Evolutionary conservation across 1,284 basidiomycete genomes (phyloP).

Genomic region (Sparassis latifolia): DNA sequence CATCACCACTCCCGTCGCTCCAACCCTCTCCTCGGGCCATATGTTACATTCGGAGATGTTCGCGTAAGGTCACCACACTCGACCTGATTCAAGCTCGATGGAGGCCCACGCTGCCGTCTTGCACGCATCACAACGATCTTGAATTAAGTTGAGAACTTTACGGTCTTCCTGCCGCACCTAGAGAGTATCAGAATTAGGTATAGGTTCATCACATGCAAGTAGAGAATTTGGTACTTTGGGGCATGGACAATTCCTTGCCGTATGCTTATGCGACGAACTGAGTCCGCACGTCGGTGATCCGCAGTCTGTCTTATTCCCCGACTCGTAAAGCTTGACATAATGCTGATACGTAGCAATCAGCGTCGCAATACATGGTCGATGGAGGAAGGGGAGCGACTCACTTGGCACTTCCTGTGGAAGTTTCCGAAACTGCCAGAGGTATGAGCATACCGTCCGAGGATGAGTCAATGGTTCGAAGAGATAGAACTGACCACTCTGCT

Average conservation of each 20-base stretch:
- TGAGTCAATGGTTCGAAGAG: conserved; percentile 3
- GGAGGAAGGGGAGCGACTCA: conserved; percentile 5
- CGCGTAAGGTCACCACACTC: background rate
- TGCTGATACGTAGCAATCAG: conserved; percentile 14
- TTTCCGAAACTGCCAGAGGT: conserved; percentile 21
- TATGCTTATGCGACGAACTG: conserved; percentile 23
- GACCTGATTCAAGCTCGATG: background rate
- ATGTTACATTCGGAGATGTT: background rate
- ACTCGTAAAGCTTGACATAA: conserved; percentile 28
- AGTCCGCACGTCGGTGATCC: conserved; percentile 22
- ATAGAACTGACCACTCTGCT: conserved; percentile 21
- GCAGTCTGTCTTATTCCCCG: conserved; percentile 26
- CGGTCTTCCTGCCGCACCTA: conserved; percentile 23
- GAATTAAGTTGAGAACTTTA: conserved; percentile 24
- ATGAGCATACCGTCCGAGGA: background rate
- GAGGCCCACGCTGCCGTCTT: background rate
- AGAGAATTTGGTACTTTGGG: conserved; percentile 15
- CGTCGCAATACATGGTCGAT: background rate
- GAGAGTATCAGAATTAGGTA: too few species aligned
- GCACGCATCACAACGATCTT: conserved; percentile 21
- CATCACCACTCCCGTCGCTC: too few species aligned
- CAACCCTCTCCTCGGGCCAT: too few species aligned
- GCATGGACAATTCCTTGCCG: conserved; percentile 21
- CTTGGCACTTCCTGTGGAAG: conserved; percentile 27
- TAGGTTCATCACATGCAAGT: too few species aligned